Base-by-base conservation (phyloP, 768 basidiomycete genomes). In the Termitomyces sp. region DNA sequence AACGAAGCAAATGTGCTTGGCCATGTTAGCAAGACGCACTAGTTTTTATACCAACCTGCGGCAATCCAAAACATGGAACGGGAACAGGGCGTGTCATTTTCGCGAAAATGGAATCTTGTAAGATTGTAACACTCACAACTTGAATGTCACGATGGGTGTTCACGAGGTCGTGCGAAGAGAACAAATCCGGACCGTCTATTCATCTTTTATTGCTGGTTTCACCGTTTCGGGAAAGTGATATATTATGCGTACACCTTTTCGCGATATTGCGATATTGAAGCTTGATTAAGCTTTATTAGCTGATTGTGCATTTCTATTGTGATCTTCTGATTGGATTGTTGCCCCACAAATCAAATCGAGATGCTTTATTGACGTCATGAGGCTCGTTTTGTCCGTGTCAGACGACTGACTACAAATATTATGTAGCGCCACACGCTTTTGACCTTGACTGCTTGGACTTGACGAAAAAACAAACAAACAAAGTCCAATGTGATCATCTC, bases 161-260 rank as follows among this genome's bases (percentile, higher is more conserved):
- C 44, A 58, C 37, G 50, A 32, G 48, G 52, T 22, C 47, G 24
- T 37, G 20, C 29, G 22, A 50, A 46, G 34, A 16, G 22, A 46
- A 53, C 51, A 39, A 54, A 56, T 52, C 20, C 26, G 52, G 52
- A 37, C 22, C 20, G 24, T 42, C 39, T 48, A 42, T 55, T 41
- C 16, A 53, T 39, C 14, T 52, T 56, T 49, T 32, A 13, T 9
- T 20, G 10, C 39, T 31, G 46, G 43, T 53, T 32, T 46, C 18
- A 14, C 55, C 55, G 34, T 22, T 39, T 26, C 41, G 37, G 61
- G 61, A 44, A 55, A 55, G 34, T 10, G 26, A 39, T 51, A 43
- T 42, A 20, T 13, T 32, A 39, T 29, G 10, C 6, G 39, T 41
- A n/a, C 29, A 55, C 24, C 3, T 36, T 51, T n/a, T 37, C 16